Conservation (phyloP, 306 rosid genomes). For the Rosa chinensis region DNA sequence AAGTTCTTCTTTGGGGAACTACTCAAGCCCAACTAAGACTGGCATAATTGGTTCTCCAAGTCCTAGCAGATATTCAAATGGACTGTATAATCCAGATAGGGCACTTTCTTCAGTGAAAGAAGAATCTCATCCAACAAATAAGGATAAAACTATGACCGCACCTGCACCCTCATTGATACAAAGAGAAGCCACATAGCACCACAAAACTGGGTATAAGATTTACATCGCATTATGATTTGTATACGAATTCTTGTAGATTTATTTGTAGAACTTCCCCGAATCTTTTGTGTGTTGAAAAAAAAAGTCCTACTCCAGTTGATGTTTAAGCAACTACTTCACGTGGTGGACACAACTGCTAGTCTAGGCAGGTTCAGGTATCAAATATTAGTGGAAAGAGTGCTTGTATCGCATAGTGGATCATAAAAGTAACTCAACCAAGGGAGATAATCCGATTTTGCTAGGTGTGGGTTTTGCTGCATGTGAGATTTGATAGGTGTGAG, state of each 20-base stretch:
- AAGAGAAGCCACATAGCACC: constrained; percentile 41
- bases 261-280: background rate
- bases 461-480: too few species aligned
- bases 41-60: too few species aligned
- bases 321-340: too few species aligned
- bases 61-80: constrained; percentile 6
- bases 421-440: too few species aligned
- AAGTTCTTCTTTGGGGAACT: too few species aligned
- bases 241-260: background rate
- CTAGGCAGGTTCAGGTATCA: background rate
- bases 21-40: too few species aligned
- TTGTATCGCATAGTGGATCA: background rate
- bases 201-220: background rate
- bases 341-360: background rate
- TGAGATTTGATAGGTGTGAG: too few species aligned
- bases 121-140: constrained; percentile 44
- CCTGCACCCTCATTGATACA: constrained; percentile 57
- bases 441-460: too few species aligned
- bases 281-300: constrained; percentile 8
- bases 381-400: background rate
- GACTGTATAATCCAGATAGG: constrained; percentile 42
- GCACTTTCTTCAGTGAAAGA: constrained; percentile 53
- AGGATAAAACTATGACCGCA: constrained; percentile 64
- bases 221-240: background rate
- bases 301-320: too few species aligned